Evolutionary conservation across 2,329 filamentous ascomycete genomes (phyloP).

Genomic region (Trichoderma koningiopsis): DNA sequence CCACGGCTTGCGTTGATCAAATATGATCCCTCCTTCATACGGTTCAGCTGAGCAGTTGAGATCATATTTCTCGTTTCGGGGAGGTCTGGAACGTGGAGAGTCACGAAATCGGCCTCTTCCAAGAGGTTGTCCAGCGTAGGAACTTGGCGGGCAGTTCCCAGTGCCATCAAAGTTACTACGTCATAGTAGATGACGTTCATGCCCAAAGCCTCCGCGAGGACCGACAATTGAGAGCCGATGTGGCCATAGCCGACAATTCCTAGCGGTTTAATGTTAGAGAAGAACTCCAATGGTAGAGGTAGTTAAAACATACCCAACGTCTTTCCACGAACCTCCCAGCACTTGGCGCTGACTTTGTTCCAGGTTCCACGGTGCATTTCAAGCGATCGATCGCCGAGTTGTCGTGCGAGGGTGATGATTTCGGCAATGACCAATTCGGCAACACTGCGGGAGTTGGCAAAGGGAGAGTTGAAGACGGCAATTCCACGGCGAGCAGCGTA

Average conservation of each 20-base stretch:
- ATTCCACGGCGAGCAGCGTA: conserved; percentile 84
- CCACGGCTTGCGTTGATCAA: conserved; percentile 95
- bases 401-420: conserved; percentile 87
- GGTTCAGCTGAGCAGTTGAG: conserved; percentile 71
- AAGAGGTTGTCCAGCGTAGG: conserved; percentile 76
- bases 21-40: conserved; percentile 93
- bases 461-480: conserved; percentile 98
- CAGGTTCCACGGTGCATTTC: conserved; percentile 94
- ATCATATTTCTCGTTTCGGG: conserved; percentile 94
- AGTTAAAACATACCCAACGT: conserved; percentile 65
- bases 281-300: neutral
- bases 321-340: conserved; percentile 98
- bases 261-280: conserved; percentile 35
- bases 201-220: conserved; percentile 94
- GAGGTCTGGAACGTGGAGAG: conserved; percentile 90
- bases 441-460: conserved; percentile 95
- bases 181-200: conserved; percentile 99
- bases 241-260: conserved; percentile 96
- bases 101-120: conserved; percentile 83
- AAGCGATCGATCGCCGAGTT: conserved; percentile 87
- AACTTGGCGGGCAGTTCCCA: conserved; percentile 87
- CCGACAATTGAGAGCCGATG: conserved; percentile 93
- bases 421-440: conserved; percentile 94
- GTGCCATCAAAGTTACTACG: conserved; percentile 87
- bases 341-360: conserved; percentile 97